phyloP scores from a whole-genome alignment of 805 yeast species.

The Candida quercuum region DNA sequence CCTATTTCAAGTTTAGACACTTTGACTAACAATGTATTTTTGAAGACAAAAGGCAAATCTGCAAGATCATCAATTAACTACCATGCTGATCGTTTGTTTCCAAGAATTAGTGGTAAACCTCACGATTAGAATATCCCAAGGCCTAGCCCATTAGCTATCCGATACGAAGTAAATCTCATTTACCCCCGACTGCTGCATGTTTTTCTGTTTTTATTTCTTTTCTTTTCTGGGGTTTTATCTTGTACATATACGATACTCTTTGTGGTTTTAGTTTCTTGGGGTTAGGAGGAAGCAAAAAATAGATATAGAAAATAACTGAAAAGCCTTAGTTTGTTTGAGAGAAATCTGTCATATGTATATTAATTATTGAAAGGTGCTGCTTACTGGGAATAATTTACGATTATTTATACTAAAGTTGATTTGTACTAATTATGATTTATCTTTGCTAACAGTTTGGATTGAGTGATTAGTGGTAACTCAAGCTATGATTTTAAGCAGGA shows the following conservation, averaged over 20 bases:
- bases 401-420: too few species aligned
- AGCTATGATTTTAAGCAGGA: too few species aligned
- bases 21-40: neutral
- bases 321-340: too few species aligned
- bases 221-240: neutral
- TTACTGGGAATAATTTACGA: too few species aligned
- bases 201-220: neutral
- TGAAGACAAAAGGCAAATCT: conserved; percentile 17
- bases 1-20: conserved; percentile 15
- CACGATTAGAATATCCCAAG: conserved; percentile 30
- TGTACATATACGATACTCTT: neutral
- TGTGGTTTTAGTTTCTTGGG: too few species aligned
- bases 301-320: too few species aligned
- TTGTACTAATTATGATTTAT: too few species aligned
- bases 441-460: too few species aligned
- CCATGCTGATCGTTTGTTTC: conserved; percentile 47
- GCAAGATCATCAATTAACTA: conserved; percentile 42
- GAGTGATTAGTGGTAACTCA: too few species aligned
- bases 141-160: neutral
- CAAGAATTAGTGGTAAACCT: conserved; percentile 45
- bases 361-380: too few species aligned
- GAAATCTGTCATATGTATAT: too few species aligned
- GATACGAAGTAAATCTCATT: neutral
- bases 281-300: too few species aligned
- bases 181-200: neutral